Evolutionary conservation across 164 flowering plant genomes (phyloP).

Genomic region (Chimonanthus praecox): DNA sequence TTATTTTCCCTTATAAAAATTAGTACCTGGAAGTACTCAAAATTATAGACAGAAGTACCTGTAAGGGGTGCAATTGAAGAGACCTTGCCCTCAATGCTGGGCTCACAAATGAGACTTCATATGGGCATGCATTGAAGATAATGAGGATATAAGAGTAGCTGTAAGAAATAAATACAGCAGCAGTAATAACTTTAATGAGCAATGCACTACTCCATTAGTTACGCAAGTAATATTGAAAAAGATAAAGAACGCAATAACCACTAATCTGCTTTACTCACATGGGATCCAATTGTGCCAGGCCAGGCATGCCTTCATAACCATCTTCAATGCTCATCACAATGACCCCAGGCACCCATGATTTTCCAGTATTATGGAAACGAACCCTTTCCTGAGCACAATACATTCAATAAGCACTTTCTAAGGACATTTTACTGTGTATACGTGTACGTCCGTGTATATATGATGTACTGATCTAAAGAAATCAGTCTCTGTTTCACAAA

Average conservation of each 20-base stretch:
- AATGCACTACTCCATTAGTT: background rate
- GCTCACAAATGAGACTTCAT: conserved; percentile 39
- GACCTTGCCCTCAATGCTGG: conserved; percentile 38
- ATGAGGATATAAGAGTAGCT: conserved; percentile 71
- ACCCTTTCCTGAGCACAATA: conserved; percentile 58
- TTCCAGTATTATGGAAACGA: conserved; percentile 75
- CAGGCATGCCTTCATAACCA: conserved; percentile 68
- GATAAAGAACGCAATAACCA: background rate
- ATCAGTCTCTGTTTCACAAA: too few species aligned
- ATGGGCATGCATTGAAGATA: conserved; percentile 58
- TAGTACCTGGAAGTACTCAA: background rate
- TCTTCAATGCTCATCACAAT: conserved; percentile 96
- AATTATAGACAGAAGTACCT: conserved; percentile 36
- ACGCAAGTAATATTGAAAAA: background rate
- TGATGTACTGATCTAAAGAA: too few species aligned
- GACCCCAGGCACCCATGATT: conserved; percentile 67
- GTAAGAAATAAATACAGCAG: conserved; percentile 17
- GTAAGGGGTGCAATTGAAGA: conserved; percentile 74
- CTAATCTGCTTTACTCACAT: conserved; percentile 36
- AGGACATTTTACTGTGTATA: too few species aligned
- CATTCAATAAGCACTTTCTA: background rate
- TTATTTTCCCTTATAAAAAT: background rate
- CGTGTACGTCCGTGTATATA: too few species aligned
- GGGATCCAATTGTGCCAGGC: conserved; percentile 74
- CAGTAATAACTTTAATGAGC: background rate